Conservation (phyloP, 257 asterid species). For the Hygrophila difformis region DNA sequence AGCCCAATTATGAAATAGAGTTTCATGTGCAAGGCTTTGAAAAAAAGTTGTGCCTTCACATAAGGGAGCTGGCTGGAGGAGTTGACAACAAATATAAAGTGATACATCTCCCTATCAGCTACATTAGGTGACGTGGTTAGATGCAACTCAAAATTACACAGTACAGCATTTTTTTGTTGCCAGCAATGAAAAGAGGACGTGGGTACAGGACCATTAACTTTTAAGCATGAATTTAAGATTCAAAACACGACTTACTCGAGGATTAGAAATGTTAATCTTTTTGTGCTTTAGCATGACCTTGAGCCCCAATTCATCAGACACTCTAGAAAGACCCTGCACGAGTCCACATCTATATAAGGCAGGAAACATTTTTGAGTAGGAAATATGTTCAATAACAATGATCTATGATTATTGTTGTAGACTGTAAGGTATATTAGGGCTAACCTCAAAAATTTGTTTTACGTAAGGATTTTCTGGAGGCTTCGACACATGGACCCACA, state of each 20-base stretch:
- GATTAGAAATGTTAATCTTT: slow-evolving; percentile 89
- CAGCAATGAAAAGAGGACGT: no score
- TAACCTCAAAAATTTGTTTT: slow-evolving; percentile 86
- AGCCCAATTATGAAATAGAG: no score
- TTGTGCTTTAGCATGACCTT: slow-evolving; percentile 89
- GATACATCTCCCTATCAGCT: no score
- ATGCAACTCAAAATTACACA: no score
- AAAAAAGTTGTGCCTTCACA: no score
- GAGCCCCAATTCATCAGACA: slow-evolving; percentile 73
- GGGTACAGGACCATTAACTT: no score
- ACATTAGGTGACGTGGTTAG: no score
- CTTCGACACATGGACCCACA: slow-evolving; percentile 87
- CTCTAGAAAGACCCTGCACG: slow-evolving; percentile 75
- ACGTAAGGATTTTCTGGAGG: slow-evolving; percentile 80
- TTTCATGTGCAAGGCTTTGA: no score
- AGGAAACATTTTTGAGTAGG: slow-evolving; percentile 13
- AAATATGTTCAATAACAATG: neutral
- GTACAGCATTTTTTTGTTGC: no score
- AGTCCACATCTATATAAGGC: slow-evolving; percentile 16
- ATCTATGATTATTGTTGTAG: neutral
- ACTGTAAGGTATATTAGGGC: slow-evolving; percentile 32
- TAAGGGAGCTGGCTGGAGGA: no score
- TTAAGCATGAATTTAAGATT: no score
- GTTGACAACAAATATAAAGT: no score
- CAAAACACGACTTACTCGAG: slow-evolving; percentile 57